Evolutionary conservation across 768 basidiomycete genomes (phyloP).

Genomic region (Mycena pura): DNA sequence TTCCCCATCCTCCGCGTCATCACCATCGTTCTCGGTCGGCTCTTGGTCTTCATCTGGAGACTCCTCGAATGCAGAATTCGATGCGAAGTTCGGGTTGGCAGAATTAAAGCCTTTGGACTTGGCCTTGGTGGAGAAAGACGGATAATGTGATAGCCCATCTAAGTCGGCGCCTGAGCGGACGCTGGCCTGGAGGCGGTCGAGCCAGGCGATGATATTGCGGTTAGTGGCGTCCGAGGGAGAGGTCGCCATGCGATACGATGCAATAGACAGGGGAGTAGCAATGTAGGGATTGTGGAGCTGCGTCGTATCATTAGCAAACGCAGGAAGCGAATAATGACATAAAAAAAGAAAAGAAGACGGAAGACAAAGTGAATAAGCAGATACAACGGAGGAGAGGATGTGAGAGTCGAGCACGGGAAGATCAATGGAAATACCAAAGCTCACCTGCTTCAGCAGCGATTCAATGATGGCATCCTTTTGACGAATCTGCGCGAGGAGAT

Average conservation of each 20-base stretch:
- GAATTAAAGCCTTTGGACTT: conserved; percentile 8
- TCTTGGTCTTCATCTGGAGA: conserved; percentile 30
- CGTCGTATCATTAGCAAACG: background rate
- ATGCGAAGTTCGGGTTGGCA: conserved; percentile 18
- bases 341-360: background rate
- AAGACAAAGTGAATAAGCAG: background rate
- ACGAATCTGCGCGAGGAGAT: conserved; percentile 82
- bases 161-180: conserved; percentile 54
- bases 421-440: no score
- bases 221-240: conserved; percentile 78
- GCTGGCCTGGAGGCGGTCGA: conserved; percentile 71
- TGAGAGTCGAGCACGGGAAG: no score
- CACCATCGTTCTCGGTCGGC: conserved; percentile 37
- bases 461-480: conserved; percentile 91
- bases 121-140: background rate
- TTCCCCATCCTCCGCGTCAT: conserved; percentile 51
- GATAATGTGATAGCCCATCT: conserved; percentile 35
- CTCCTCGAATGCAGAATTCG: conserved; percentile 25
- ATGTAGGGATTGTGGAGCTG: conserved; percentile 83
- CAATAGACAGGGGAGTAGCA: conserved; percentile 80
- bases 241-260: conserved; percentile 79
- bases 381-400: no score
- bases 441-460: conserved; percentile 80
- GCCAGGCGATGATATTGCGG: conserved; percentile 73
- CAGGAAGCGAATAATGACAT: conserved; percentile 7